Evolutionary conservation across 164 flowering plant species (phyloP).

Genomic region (Protea cynaroides): DNA sequence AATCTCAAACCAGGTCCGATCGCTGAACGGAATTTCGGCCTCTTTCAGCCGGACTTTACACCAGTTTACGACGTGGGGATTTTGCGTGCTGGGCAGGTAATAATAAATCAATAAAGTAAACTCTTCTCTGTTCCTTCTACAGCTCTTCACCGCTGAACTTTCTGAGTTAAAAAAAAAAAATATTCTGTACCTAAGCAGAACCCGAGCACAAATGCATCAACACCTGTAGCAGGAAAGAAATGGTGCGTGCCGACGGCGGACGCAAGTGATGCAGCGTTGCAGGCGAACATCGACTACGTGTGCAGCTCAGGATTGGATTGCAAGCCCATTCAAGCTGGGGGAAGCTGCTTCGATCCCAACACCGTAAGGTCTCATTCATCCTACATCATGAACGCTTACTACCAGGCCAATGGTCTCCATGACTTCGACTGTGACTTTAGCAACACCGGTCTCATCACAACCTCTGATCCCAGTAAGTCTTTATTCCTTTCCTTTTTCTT

Average conservation of each 20-base stretch:
- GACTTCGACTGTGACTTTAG: slow-evolving; percentile 62
- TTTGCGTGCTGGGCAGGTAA: slow-evolving; percentile 33
- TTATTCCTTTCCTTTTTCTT: background rate
- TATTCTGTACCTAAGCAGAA: no score
- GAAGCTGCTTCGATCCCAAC: slow-evolving; percentile 66
- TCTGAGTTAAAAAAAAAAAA: no score
- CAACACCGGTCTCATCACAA: slow-evolving; percentile 42
- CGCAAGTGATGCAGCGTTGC: slow-evolving; percentile 45
- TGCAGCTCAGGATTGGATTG: slow-evolving; percentile 65
- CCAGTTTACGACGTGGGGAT: slow-evolving; percentile 82
- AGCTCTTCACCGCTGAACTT: no score
- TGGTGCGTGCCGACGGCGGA: slow-evolving; percentile 72
- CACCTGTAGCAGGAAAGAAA: slow-evolving; percentile 17
- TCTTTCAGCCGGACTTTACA: slow-evolving; percentile 64
- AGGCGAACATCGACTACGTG: slow-evolving; percentile 65
- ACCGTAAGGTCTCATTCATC: slow-evolving; percentile 59
- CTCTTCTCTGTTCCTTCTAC: background rate
- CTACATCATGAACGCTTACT: slow-evolving; percentile 78
- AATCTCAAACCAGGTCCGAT: slow-evolving; percentile 58
- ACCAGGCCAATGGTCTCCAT: slow-evolving; percentile 48
- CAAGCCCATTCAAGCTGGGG: slow-evolving; percentile 62
- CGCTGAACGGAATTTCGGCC: slow-evolving; percentile 75
- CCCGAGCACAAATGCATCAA: no score
- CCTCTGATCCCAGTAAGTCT: slow-evolving; percentile 61
- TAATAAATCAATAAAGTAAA: no score